Evolutionary conservation across 2,329 filamentous ascomycete genomes (phyloP).

Genomic region (Talaromyces sp.): DNA sequence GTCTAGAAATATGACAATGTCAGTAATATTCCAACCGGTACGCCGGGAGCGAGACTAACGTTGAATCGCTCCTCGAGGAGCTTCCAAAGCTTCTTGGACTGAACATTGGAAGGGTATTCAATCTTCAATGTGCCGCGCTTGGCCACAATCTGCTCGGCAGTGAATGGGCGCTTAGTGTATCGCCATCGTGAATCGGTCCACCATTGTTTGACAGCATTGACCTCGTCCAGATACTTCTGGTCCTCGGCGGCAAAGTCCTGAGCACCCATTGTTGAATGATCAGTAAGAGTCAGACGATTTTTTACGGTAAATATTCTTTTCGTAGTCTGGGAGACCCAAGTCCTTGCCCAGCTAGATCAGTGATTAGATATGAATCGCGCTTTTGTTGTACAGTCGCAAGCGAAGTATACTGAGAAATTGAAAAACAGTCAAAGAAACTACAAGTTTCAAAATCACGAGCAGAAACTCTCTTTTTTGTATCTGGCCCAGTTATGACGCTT

Average conservation of each 20-base stretch:
- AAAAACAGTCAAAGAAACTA: constrained; percentile 11
- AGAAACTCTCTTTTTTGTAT: constrained; percentile 2
- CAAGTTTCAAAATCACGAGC: constrained; percentile 12
- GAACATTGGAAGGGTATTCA: constrained; percentile 81
- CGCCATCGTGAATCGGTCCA: constrained; percentile 91
- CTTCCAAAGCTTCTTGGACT: constrained; percentile 91
- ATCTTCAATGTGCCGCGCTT: constrained; percentile 91
- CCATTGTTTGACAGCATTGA: constrained; percentile 86
- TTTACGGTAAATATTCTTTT: not conserved
- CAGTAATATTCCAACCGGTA: not conserved
- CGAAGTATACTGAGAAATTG: not conserved
- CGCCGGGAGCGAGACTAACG: constrained; percentile 42
- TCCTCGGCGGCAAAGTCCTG: constrained; percentile 57
- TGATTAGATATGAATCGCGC: not conserved
- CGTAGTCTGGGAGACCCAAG: not conserved
- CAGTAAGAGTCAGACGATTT: not conserved
- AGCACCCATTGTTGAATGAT: constrained; percentile 9
- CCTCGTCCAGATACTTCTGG: constrained; percentile 71
- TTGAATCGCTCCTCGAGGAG: constrained; percentile 83
- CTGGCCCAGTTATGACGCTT: constrained; percentile 21
- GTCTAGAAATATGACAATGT: constrained; percentile 50
- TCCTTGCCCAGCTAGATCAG: not conserved
- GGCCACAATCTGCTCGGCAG: constrained; percentile 91
- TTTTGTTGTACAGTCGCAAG: not conserved
- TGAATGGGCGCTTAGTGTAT: constrained; percentile 86